Conservation (phyloP, 2,329 filamentous ascomycete species). For the Myriosclerotinia duriaeana region DNA sequence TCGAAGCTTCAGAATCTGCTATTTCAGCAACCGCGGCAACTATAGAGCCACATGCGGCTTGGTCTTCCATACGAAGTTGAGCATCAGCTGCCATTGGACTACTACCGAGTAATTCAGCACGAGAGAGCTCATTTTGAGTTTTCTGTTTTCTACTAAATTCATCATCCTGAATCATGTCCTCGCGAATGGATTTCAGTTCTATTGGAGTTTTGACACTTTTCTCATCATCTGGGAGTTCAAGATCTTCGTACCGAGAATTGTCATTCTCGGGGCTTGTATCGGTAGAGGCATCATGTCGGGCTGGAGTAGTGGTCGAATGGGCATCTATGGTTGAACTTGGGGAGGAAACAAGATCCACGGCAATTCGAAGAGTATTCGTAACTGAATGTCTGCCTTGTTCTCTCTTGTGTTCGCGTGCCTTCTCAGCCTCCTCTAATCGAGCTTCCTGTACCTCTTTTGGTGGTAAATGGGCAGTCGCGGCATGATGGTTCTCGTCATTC, state of each 20-base stretch:
- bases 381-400: slow-evolving; percentile 40
- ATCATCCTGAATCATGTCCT: slow-evolving; percentile 42
- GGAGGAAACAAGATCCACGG: slow-evolving; percentile 51
- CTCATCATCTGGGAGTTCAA: slow-evolving; percentile 49
- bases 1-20: slow-evolving; percentile 14
- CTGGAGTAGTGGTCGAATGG: slow-evolving; percentile 71
- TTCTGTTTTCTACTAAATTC: slow-evolving; percentile 35
- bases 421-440: slow-evolving; percentile 41
- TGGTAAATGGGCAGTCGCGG: slow-evolving; percentile 47
- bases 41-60: slow-evolving; percentile 35
- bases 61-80: slow-evolving; percentile 57
- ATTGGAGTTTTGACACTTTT: slow-evolving; percentile 44
- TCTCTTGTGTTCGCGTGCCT: slow-evolving; percentile 40
- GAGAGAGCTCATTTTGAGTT: slow-evolving; percentile 37
- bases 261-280: slow-evolving; percentile 75
- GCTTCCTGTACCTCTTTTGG: slow-evolving; percentile 52
- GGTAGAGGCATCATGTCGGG: slow-evolving; percentile 64
- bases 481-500: slow-evolving; percentile 35
- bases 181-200: slow-evolving; percentile 32
- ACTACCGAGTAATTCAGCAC: slow-evolving; percentile 44
- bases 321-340: slow-evolving; percentile 65
- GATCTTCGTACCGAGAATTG: slow-evolving; percentile 52
- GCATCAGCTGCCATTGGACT: slow-evolving; percentile 56
- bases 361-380: slow-evolving; percentile 43
- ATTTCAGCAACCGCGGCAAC: slow-evolving; percentile 35